phyloP scores from a whole-genome alignment of 352 stramenopile genomes.

The Phytophthora lateralis region DNA sequence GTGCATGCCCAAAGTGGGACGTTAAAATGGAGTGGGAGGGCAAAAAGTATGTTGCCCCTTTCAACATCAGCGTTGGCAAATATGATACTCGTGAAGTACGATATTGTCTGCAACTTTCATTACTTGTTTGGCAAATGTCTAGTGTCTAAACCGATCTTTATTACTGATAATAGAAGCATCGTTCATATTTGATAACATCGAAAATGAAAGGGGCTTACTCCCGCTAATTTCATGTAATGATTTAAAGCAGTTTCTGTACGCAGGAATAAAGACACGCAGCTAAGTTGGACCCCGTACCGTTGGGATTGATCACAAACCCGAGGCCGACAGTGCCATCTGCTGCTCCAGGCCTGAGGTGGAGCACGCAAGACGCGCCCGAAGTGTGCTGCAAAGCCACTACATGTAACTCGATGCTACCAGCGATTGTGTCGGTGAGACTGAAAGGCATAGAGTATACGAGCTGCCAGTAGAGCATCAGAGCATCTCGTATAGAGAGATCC shows the following conservation, averaged over 20 bases:
- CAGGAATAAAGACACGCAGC: conserved; percentile 1
- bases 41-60: background rate
- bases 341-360: conserved; percentile 12
- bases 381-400: conserved; percentile 19
- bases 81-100: background rate
- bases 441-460: too few species aligned
- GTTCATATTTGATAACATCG: background rate
- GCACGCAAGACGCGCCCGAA: conserved; percentile 25
- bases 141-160: too few species aligned
- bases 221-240: background rate
- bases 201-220: background rate
- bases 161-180: background rate
- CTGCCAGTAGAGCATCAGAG: too few species aligned
- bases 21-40: background rate
- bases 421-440: too few species aligned
- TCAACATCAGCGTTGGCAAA: background rate
- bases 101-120: background rate
- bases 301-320: conserved; percentile 2
- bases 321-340: conserved; percentile 14
- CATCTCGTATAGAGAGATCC: too few species aligned
- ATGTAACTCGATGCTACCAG: too few species aligned
- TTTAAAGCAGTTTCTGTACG: background rate
- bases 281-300: background rate
- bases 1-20: background rate
- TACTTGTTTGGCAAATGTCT: too few species aligned